phyloP scores from a whole-genome alignment of 345 rosid genomes.

The Melaleuca alternifolia region DNA sequence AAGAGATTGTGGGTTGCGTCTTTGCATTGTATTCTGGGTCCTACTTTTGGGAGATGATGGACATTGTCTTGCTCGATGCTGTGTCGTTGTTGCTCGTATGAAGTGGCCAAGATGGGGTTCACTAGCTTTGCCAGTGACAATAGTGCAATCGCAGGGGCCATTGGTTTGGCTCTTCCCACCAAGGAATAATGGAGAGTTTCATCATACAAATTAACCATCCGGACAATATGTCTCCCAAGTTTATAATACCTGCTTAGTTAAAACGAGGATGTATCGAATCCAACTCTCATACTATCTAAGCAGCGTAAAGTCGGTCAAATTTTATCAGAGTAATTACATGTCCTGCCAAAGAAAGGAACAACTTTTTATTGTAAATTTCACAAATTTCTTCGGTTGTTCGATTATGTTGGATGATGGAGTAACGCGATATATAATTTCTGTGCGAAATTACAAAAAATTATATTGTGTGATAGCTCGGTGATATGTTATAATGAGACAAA shows the following conservation, averaged over 20 bases:
- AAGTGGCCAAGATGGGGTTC: not conserved
- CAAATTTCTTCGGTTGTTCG: rapidly evolving
- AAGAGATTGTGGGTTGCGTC: not conserved
- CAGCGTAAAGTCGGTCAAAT: not conserved
- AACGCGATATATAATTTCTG: not conserved
- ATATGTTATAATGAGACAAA: not conserved
- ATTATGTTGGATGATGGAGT: not conserved
- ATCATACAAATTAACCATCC: not conserved
- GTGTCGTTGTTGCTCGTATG: not conserved
- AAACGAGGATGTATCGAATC: not conserved
- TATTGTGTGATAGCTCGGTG: not conserved
- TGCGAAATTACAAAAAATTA: not conserved
- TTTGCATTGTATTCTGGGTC: not conserved
- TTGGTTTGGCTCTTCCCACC: not conserved
- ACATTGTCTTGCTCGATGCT: not conserved
- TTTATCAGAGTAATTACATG: not conserved
- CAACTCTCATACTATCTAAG: not conserved
- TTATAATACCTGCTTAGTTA: not conserved
- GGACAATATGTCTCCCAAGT: not conserved
- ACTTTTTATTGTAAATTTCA: not conserved
- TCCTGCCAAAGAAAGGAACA: not conserved
- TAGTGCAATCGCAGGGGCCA: not conserved
- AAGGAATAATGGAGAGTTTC: not conserved
- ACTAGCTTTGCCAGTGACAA: not conserved
- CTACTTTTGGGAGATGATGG: not conserved